Evolutionary conservation across 1,284 basidiomycete genomes (phyloP), one percentile per base, ranked within the genome.

Genomic region (Moesziomyces globuligerus): DNA sequence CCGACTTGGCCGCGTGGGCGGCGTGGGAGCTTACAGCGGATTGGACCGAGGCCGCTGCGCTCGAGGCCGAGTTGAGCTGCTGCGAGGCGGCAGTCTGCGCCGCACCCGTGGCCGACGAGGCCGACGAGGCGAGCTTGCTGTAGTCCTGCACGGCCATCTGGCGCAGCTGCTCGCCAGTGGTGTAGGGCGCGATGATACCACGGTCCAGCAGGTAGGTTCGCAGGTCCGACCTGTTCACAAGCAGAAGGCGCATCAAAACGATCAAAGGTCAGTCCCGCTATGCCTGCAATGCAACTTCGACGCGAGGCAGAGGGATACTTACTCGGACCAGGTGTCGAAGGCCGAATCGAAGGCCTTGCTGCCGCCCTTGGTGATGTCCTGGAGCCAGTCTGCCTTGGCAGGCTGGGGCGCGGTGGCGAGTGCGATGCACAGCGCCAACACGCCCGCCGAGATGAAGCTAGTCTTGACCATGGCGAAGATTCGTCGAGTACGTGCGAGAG

Each of bases 181-280:
- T 71, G 48, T 67, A 66, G 38, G 80, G 80, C 15, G 80, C 74
- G 25, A 81, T 67, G 56, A 81, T 72, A 59, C 79, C 79, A 15
- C 78, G 75, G 49, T 82, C 79, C 18, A 81, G 74, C 15, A 82
- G 72, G 64, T 79, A 82, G 36, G 72, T 65, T 25, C 80, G 80
- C 18, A 82, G 69, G 46, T 72, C 68, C 21, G 72, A 75, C 23
- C 67, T 71, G 50, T 20, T 1, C 3, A 1, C 8, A 17, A 25
- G 26, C 13, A 21, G 34, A 23, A 10, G 39, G 20, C 21, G 17
- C 15, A 10, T n/a, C n/a, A n/a, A n/a, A n/a, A n/a, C n/a, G n/a
- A n/a, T n/a, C n/a, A 29, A 7, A 7, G 43, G 57, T 25, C 15
- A 39, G 43, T 20, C 15, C 24, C 18, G 26, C 5, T 40, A 5